Evolutionary conservation across 345 rosid genomes (phyloP).

Genomic region (Eucalyptus fibrosa): DNA sequence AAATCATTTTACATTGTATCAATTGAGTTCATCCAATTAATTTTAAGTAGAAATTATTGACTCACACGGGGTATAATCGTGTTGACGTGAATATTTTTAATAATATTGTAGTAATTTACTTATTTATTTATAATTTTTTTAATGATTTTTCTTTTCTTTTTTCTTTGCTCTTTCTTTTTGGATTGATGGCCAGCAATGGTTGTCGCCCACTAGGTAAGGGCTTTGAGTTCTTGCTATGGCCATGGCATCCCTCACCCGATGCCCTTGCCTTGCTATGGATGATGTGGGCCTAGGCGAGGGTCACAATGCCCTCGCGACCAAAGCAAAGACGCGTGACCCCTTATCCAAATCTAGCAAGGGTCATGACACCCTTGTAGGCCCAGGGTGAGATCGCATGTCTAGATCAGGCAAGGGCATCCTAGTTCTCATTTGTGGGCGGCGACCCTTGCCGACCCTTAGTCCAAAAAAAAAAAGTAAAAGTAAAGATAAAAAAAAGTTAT

Average conservation of each 20-base stretch:
- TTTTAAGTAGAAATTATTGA: too few species aligned
- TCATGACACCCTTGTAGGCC: background rate
- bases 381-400: accelerated
- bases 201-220: accelerated
- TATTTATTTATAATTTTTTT: too few species aligned
- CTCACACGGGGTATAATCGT: accelerated
- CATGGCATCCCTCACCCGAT: background rate
- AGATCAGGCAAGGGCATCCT: background rate
- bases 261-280: background rate
- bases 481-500: too few species aligned
- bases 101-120: too few species aligned
- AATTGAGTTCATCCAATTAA: too few species aligned
- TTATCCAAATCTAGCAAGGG: background rate
- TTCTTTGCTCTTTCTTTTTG: too few species aligned
- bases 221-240: background rate
- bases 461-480: too few species aligned
- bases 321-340: background rate
- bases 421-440: too few species aligned
- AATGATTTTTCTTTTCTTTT: too few species aligned
- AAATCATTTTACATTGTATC: too few species aligned
- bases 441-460: too few species aligned
- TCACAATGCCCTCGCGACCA: background rate
- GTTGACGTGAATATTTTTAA: too few species aligned
- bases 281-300: background rate
- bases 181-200: accelerated